Evolutionary conservation across 257 asterid genomes (phyloP), one percentile per base, ranked within the genome.

Genomic region (Solanum piurae): DNA sequence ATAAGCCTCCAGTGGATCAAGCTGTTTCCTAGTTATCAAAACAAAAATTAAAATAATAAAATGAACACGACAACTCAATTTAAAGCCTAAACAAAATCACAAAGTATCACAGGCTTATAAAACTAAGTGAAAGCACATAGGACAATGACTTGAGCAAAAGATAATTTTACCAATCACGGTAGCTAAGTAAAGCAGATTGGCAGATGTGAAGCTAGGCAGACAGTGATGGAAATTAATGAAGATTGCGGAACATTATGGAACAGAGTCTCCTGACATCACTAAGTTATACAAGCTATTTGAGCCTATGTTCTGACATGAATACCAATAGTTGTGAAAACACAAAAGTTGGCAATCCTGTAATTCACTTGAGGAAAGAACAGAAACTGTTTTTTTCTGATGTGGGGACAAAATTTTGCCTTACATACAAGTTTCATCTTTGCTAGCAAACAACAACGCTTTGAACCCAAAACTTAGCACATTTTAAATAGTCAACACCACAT

Each of bases 1-100:
- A 88, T 97, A 97, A 83, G 98, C 88, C 89, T 95, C 99, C 7
- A 97, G 92, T 2, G 99, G 99, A 88, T 97, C 99, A 86, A 97
- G 99, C 94, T 88, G 96, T 92, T 97, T 97, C 98, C 99, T 97
- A 87, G 85, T 76, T 60, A 84, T 83, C 85, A 86, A 55, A 83
- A 12, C 85, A 68, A 79, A 27, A 68, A 62, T 88, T 83, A 73
- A 85, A 36, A 83, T 16, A 77, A 31, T 7, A 71, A 27, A 72
- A 87, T 80, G 68, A 21, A 27, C 42, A 21, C 36, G 23, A 6
- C 71, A 21, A 82, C 64, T 69, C n/a, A 72, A 84, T 86, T 38
- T 49, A 52, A 55, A 86, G 10, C 14, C n/a, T 69, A 46, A 46
- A 5, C 12, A 13, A 46, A 46, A 80, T 49, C 68, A 29, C 66